Percentiles rank a stretch among this genome's conserved stretches.
Evolutionary conservation across 2,329 filamentous ascomycete species (phyloP).

Genomic region (Leptographium procerum): DNA sequence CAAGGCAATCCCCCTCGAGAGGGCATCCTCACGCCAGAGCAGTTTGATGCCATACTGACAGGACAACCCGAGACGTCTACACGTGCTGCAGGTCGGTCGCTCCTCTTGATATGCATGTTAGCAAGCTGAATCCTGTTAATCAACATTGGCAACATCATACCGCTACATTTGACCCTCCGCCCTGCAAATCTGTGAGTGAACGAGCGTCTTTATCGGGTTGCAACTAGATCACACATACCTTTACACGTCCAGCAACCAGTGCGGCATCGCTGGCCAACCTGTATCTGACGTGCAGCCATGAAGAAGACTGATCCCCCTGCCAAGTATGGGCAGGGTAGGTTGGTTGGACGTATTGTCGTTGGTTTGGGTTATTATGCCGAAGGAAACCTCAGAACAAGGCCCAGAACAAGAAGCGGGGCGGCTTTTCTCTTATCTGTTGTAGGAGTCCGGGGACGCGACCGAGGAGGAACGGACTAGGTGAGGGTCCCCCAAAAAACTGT

Average conservation of each 20-base stretch:
- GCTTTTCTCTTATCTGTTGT: not conserved
- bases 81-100: not conserved
- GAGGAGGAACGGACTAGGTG: too few relatives aligned
- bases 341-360: not conserved
- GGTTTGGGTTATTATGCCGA: not conserved
- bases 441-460: too few relatives aligned
- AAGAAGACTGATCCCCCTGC: not conserved
- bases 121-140: not conserved
- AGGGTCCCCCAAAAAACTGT: too few relatives aligned
- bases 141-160: not conserved
- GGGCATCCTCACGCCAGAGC: not conserved
- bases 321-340: not conserved
- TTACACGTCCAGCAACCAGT: not conserved
- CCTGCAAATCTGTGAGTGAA: not conserved
- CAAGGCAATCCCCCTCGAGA: not conserved
- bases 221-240: not conserved
- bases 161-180: not conserved
- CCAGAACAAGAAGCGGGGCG: not conserved
- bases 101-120: not conserved
- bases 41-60: not conserved
- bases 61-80: not conserved
- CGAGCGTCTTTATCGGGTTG: not conserved
- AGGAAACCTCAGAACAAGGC: not conserved
- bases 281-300: not conserved
- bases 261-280: not conserved